A percentile compares a stretch with the other conserved stretches of the same genome.
phyloP scores from a whole-genome alignment of 345 rosid genomes.

The Populus davidiana region DNA sequence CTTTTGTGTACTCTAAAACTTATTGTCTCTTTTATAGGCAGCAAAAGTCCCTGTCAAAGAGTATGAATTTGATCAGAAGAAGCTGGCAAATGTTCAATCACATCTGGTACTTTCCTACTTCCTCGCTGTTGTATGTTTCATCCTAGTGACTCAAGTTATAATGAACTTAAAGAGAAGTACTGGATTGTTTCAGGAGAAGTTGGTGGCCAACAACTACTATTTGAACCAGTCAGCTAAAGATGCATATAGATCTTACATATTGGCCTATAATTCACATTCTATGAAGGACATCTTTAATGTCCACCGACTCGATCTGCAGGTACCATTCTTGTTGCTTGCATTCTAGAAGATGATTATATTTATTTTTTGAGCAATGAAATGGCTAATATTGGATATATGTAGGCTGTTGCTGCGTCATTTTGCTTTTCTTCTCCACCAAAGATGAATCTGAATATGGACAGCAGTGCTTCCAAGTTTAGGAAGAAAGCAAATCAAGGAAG shows the following conservation, averaged over 20 bases:
- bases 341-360: not conserved
- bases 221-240: constrained; percentile 88
- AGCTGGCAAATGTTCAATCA: constrained; percentile 76
- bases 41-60: constrained; percentile 93
- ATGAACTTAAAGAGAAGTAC: constrained; percentile 5
- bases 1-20: constrained; percentile 1
- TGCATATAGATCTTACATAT: constrained; percentile 85
- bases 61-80: constrained; percentile 78
- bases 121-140: not conserved
- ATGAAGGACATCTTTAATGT: constrained; percentile 93
- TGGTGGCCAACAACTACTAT: constrained; percentile 64
- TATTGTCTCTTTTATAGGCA: constrained; percentile 37
- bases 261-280: constrained; percentile 94
- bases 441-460: constrained; percentile 79
- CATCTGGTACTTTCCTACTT: constrained; percentile 57
- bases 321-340: constrained; percentile 11
- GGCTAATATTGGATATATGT: constrained; percentile 23
- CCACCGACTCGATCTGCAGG: constrained; percentile 92
- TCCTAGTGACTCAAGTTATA: not conserved
- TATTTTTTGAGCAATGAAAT: not conserved
- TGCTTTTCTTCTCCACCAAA: constrained; percentile 89
- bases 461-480: constrained; percentile 81
- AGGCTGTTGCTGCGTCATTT: constrained; percentile 90
- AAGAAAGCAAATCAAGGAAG: constrained; percentile 53
- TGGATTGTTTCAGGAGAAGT: constrained; percentile 62